Percentiles rank a stretch among this genome's conserved stretches.
These are phyloP conservation scores for Pezicula carpinea DNA, from an alignment of 2,329 filamentous ascomycete species.

Conservation along the genomic window DNA sequence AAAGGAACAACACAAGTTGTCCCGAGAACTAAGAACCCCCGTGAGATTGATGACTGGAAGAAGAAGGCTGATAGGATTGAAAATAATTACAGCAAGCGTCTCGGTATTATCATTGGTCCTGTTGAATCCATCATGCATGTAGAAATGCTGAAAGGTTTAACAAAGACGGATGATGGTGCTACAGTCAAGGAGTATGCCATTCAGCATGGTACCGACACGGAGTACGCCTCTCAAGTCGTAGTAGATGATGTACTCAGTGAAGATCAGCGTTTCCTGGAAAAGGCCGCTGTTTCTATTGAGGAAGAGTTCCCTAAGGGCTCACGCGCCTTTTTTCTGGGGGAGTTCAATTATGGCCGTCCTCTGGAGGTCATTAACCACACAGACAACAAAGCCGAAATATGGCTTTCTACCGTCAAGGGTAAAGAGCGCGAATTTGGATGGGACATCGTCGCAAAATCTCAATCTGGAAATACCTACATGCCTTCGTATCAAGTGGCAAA, in stretches of 20 bases:
- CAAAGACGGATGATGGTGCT: slow-evolving; percentile 85
- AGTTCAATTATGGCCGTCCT: slow-evolving; percentile 87
- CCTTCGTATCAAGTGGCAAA: slow-evolving; percentile 88
- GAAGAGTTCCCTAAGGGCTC: slow-evolving; percentile 85
- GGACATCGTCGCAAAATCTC: slow-evolving; percentile 60
- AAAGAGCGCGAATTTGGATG: slow-evolving; percentile 80
- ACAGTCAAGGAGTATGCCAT: slow-evolving; percentile 89
- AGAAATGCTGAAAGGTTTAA: slow-evolving; percentile 86
- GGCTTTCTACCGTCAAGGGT: slow-evolving; percentile 66
- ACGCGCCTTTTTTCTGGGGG: slow-evolving; percentile 87
- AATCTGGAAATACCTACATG: slow-evolving; percentile 60
- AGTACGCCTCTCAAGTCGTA: slow-evolving; percentile 86
- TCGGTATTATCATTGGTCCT: slow-evolving; percentile 80
- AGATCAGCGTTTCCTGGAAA: slow-evolving; percentile 90
- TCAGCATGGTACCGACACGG: slow-evolving; percentile 78
- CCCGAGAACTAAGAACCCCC: slow-evolving; percentile 65
- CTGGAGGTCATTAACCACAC: slow-evolving; percentile 75
- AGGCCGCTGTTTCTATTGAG: slow-evolving; percentile 78
- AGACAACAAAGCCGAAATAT: slow-evolving; percentile 71
- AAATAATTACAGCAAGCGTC: slow-evolving; percentile 80
- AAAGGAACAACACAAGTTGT: slow-evolving; percentile 58
- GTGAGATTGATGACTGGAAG: slow-evolving; percentile 77
- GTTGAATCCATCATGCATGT: slow-evolving; percentile 90
- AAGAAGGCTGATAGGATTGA: slow-evolving; percentile 83
- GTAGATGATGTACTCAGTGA: slow-evolving; percentile 88